Evolutionary conservation across 805 yeast genomes (phyloP), one percentile per base, ranked within the genome.

Genomic region (Pichia cabralensis): DNA sequence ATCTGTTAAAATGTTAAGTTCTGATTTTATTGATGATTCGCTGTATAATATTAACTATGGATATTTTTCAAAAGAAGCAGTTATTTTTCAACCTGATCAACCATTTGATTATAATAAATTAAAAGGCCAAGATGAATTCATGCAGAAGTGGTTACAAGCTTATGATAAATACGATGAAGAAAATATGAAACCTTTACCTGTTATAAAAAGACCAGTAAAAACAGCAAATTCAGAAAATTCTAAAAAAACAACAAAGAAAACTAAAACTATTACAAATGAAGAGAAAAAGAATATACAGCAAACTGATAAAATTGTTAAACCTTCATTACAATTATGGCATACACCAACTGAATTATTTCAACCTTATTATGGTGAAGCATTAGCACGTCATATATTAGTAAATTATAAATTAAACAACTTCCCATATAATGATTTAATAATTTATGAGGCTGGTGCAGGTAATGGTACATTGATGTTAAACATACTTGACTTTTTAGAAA

Each of bases 401-500:
- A 78, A 81, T 51, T 81, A 79, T 52, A 75, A 76, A 53, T 58
- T 76, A 45, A 76, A 77, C 42, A 60, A 69, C 27, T 80, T 74
- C 46, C 89, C 88, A 1, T 76, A 77, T 48, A 64, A 69, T 27
- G 86, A 82, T 49, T 60, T 89, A 30, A 67, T 74, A 6, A 80
- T 84, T 18, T 85, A 83, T 56, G 95, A 85, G 56, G 73, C 82
- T 66, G 95, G 94, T 39, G 94, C 86, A 15, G 95, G 95, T 45
- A 84, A 84, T 48, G 94, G 94, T 27, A 83, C 94, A 0, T 56
- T 84, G 40, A 84, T 85, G 95, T 53, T 67, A 35, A 79, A 83
- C 48, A 70, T 84, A 9, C 55, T 84, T 42, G 76, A 77, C 48
- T 83, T 66, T 50, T 67, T 84, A 40, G 62, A 71, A 41, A 58